Conservation (phyloP, 257 asterid genomes). For the Parsonsia alboflavescens region DNA sequence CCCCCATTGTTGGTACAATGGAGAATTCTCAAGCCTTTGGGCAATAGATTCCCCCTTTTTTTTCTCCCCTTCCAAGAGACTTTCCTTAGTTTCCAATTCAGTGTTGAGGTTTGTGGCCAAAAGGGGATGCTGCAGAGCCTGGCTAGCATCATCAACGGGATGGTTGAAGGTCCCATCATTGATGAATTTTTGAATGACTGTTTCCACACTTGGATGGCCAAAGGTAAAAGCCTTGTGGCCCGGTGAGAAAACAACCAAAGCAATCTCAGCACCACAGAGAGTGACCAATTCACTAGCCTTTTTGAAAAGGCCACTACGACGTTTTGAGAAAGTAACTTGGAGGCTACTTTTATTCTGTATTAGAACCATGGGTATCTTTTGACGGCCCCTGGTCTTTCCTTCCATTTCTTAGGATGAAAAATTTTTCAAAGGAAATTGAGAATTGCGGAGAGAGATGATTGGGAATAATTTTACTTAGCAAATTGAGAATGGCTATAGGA, state of each 20-base stretch:
- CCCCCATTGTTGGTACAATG: conserved; percentile 29
- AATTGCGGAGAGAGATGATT: background rate
- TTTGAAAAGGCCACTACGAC: conserved; percentile 41
- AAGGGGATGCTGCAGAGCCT: background rate
- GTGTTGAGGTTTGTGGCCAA: conserved; percentile 19
- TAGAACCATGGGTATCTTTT: conserved; percentile 35
- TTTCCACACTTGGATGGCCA: conserved; percentile 36
- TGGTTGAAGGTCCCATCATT: conserved; percentile 30
- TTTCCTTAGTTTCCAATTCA: conserved; percentile 13
- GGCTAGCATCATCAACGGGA: background rate
- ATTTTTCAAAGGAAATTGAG: background rate
- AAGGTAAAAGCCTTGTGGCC: conserved; percentile 36
- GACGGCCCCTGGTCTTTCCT: conserved; percentile 36
- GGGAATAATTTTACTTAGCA: background rate
- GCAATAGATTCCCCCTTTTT: background rate
- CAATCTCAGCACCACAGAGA: conserved; percentile 33
- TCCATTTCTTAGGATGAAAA: conserved; percentile 1
- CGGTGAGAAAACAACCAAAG: conserved; percentile 34
- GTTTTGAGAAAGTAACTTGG: conserved; percentile 43
- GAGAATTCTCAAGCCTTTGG: conserved; percentile 1
- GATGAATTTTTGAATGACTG: conserved; percentile 29
- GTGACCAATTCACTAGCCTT: conserved; percentile 37
- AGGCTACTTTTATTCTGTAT: conserved; percentile 37
- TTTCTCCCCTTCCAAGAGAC: background rate
- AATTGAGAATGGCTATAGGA: background rate